phyloP scores from a whole-genome alignment of 768 basidiomycete species.

The Agaricus blazei region DNA sequence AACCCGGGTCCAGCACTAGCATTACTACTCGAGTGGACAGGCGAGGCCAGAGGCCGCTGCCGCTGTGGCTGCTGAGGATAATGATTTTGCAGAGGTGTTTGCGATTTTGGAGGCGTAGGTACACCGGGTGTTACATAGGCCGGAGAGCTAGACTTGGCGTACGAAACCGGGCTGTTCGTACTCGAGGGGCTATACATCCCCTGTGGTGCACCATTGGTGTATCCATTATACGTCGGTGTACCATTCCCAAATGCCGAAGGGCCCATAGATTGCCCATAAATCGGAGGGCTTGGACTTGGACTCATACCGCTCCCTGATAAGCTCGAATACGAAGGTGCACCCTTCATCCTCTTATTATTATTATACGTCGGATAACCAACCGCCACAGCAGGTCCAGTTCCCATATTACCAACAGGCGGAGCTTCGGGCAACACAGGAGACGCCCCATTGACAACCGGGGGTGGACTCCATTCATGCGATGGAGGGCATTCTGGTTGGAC shows the following conservation, averaged over 20 bases:
- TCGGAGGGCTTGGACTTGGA: neutral
- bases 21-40: neutral
- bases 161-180: neutral
- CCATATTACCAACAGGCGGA: slow-evolving; percentile 8
- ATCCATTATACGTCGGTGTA: neutral
- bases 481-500: slow-evolving; percentile 24
- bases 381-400: neutral
- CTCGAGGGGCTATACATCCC: neutral
- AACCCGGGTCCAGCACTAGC: slow-evolving; percentile 18
- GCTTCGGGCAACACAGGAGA: slow-evolving; percentile 33
- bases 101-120: neutral
- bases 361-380: slow-evolving; percentile 2
- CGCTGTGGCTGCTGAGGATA: neutral
- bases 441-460: slow-evolving; percentile 23
- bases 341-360: neutral
- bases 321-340: neutral
- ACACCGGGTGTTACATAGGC: slow-evolving; percentile 5
- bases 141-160: slow-evolving; percentile 10
- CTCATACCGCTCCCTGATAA: slow-evolving; percentile 5
- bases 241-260: neutral
- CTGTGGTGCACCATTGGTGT: neutral
- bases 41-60: neutral
- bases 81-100: neutral
- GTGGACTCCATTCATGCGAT: slow-evolving; percentile 42
- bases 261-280: neutral